Evolutionary conservation across 2,329 filamentous ascomycete species (phyloP).

Genomic region (Colletotrichum orchidophilum): DNA sequence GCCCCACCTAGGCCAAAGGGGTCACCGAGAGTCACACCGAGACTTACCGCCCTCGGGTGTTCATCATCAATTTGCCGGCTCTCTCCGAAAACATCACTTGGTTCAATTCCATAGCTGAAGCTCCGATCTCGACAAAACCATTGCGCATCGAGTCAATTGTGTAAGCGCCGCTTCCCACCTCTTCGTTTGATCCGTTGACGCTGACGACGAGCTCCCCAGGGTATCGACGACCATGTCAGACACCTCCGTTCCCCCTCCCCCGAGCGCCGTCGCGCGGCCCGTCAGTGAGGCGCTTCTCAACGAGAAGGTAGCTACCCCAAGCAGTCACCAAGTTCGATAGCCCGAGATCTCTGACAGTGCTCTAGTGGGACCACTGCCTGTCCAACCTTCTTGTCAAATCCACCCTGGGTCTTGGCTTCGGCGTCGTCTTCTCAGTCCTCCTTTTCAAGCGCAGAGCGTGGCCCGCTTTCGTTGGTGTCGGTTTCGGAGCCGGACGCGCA

Average conservation of each 20-base stretch:
- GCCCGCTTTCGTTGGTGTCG: constrained; percentile 94
- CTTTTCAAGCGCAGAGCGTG: constrained; percentile 98
- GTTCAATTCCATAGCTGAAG: constrained; percentile 27
- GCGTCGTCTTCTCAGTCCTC: constrained; percentile 97
- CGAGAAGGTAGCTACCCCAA: constrained; percentile 79
- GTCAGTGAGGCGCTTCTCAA: constrained; percentile 98
- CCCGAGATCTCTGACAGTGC: constrained; percentile 26
- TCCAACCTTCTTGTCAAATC: constrained; percentile 98
- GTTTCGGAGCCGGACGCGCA: constrained; percentile 94
- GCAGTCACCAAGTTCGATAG: not conserved
- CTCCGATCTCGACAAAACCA: constrained; percentile 30
- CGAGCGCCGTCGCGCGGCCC: constrained; percentile 78
- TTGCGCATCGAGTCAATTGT: constrained; percentile 28
- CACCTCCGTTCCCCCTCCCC: constrained; percentile 62
- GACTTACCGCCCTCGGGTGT: constrained; percentile 55
- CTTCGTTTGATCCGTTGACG: constrained; percentile 32
- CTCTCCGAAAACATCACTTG: constrained; percentile 37
- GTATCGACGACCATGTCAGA: constrained; percentile 59
- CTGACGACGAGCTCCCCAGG: constrained; percentile 33
- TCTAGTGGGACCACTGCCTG: constrained; percentile 96
- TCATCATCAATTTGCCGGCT: constrained; percentile 46
- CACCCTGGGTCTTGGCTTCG: constrained; percentile 93
- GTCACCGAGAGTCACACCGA: constrained; percentile 15
- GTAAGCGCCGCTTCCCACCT: constrained; percentile 16
- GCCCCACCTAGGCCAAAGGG: constrained; percentile 36